These are phyloP conservation scores for Delonix regia DNA, from an alignment of 306 rosid genomes.

Conservation along the genomic window DNA sequence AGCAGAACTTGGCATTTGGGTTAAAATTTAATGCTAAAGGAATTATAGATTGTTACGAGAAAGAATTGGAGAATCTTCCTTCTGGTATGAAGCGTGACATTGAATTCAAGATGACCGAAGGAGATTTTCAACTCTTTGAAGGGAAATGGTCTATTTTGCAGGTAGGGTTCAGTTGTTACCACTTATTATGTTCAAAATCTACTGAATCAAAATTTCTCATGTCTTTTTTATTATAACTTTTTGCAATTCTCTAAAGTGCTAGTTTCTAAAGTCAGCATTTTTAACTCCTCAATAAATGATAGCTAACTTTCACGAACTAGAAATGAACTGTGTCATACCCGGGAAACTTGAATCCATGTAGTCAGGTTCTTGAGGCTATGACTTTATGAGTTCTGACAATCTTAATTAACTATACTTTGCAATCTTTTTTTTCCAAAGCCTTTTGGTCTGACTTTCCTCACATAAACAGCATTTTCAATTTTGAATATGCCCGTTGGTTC, in stretches of 20 bases:
- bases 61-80: slow-evolving; percentile 61
- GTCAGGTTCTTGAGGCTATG: slow-evolving; percentile 15
- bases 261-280: slow-evolving; percentile 5
- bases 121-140: slow-evolving; percentile 83
- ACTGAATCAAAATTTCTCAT: slow-evolving; percentile 22
- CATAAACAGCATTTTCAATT: slow-evolving; percentile 11
- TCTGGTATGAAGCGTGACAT: slow-evolving; percentile 73
- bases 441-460: slow-evolving; percentile 8
- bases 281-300: not conserved
- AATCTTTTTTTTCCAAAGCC: not conserved
- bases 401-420: slow-evolving; percentile 2
- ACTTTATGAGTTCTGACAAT: slow-evolving; percentile 3
- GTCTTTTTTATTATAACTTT: not conserved
- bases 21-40: slow-evolving; percentile 86
- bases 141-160: slow-evolving; percentile 91
- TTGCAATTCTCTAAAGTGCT: slow-evolving; percentile 14
- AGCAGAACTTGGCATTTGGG: slow-evolving; percentile 86
- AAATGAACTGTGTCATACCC: slow-evolving; percentile 1
- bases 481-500: slow-evolving; percentile 22
- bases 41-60: slow-evolving; percentile 84
- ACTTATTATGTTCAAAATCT: slow-evolving; percentile 14
- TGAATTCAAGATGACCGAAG: slow-evolving; percentile 84
- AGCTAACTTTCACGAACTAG: slow-evolving; percentile 7
- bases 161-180: slow-evolving; percentile 49
- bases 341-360: slow-evolving; percentile 24